These are phyloP conservation scores for Cytidiella melzeri DNA, from an alignment of 768 basidiomycete species.

Conservation along the genomic window DNA sequence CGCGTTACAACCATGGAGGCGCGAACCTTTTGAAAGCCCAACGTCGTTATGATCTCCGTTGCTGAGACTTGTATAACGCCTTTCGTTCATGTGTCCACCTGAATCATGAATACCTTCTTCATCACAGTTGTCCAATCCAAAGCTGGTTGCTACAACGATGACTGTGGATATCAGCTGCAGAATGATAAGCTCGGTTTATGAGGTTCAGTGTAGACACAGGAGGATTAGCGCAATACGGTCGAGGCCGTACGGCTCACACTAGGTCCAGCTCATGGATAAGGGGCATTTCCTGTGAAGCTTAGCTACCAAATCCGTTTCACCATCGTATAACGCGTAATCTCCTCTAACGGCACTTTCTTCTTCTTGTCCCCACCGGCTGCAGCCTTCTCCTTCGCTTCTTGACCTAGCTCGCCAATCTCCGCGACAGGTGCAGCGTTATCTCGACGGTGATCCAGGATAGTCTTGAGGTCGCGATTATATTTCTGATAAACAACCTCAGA, in stretches of 20 bases:
- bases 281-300: too few relatives aligned
- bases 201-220: too few relatives aligned
- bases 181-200: too few relatives aligned
- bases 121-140: too few relatives aligned
- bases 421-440: constrained; percentile 65
- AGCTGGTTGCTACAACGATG: too few relatives aligned
- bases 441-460: constrained; percentile 55
- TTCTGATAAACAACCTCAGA: constrained; percentile 45
- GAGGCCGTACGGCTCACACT: constrained; percentile 3
- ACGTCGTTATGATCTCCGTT: too few relatives aligned
- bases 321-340: constrained; percentile 93
- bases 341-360: constrained; percentile 71
- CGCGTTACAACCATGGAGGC: too few relatives aligned
- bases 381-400: constrained; percentile 21
- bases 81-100: too few relatives aligned
- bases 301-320: constrained; percentile 80
- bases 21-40: too few relatives aligned
- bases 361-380: constrained; percentile 36
- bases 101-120: too few relatives aligned
- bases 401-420: constrained; percentile 61
- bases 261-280: neutral
- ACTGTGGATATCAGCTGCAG: too few relatives aligned
- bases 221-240: neutral
- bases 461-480: constrained; percentile 80
- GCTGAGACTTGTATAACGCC: too few relatives aligned